A percentile compares a stretch with the other conserved stretches of the same genome.
Evolutionary conservation across 2,329 filamentous ascomycete species (phyloP).

Genomic region (Pseudopyrenochaeta lycopersici): DNA sequence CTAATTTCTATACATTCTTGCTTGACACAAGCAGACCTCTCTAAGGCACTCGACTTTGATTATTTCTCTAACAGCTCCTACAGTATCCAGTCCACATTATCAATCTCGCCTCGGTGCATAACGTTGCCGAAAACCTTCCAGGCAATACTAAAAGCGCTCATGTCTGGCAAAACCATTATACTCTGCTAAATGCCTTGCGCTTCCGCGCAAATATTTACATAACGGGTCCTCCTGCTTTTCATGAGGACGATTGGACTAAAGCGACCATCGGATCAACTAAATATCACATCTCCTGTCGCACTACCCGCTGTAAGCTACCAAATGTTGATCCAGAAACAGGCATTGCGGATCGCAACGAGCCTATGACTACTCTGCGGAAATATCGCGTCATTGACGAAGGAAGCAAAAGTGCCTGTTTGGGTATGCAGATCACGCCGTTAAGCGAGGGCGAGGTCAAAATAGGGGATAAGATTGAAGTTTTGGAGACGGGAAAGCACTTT

Average conservation of each 20-base stretch:
- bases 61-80: neutral
- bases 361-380: slow-evolving; percentile 66
- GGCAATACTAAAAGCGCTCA: slow-evolving; percentile 51
- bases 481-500: slow-evolving; percentile 44
- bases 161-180: slow-evolving; percentile 51
- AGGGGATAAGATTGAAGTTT: slow-evolving; percentile 44
- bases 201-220: slow-evolving; percentile 79
- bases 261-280: slow-evolving; percentile 46
- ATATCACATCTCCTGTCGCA: slow-evolving; percentile 67
- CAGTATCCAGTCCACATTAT: slow-evolving; percentile 76
- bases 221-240: slow-evolving; percentile 69
- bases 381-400: slow-evolving; percentile 69
- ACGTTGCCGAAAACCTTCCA: slow-evolving; percentile 66
- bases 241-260: slow-evolving; percentile 75
- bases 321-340: slow-evolving; percentile 73
- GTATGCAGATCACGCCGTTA: slow-evolving; percentile 71
- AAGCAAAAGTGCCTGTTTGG: slow-evolving; percentile 67
- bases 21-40: neutral
- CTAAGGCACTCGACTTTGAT: neutral
- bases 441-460: slow-evolving; percentile 39
- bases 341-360: slow-evolving; percentile 63
- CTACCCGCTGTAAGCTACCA: slow-evolving; percentile 74
- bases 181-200: slow-evolving; percentile 67
- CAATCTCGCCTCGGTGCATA: slow-evolving; percentile 70
- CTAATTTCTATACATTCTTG: neutral